Evolutionary conservation across 2,329 filamentous ascomycete species (phyloP).

Genomic region (Cladophialophora exuberans): DNA sequence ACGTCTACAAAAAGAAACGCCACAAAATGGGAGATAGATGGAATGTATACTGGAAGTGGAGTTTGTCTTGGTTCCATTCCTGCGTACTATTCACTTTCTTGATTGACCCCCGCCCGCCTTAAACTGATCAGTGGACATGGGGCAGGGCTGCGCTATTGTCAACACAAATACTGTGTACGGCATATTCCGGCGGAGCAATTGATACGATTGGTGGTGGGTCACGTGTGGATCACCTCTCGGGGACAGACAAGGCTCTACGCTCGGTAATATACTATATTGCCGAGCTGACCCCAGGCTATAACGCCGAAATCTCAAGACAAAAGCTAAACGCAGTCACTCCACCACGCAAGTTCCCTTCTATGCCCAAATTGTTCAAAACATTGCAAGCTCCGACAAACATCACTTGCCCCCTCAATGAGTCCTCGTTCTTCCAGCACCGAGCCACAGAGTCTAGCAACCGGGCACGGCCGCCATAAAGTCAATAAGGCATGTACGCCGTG

Average conservation of each 20-base stretch:
- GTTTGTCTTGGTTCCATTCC: too few species aligned
- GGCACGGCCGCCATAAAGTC: constrained; percentile 6
- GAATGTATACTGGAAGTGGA: too few species aligned
- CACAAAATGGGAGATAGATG: too few species aligned
- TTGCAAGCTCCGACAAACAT: constrained; percentile 24
- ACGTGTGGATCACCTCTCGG: too few species aligned
- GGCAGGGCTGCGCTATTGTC: too few species aligned
- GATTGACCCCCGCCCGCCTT: too few species aligned
- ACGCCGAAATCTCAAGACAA: constrained; percentile 10
- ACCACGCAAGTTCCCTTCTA: background rate
- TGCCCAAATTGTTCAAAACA: background rate
- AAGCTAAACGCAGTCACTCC: constrained; percentile 1
- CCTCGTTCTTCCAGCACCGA: constrained; percentile 31
- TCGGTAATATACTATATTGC: constrained; percentile 13
- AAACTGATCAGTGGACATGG: too few species aligned
- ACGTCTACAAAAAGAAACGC: too few species aligned
- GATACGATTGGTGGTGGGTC: too few species aligned
- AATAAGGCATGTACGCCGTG: constrained; percentile 35
- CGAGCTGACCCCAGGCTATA: constrained; percentile 3
- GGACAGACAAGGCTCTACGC: background rate
- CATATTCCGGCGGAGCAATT: too few species aligned
- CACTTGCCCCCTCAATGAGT: constrained; percentile 14
- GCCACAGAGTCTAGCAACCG: constrained; percentile 23
- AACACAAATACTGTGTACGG: too few species aligned
- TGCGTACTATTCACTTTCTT: too few species aligned